Conservation (phyloP, 345 rosid genomes). For the Mercurialis annua region DNA sequence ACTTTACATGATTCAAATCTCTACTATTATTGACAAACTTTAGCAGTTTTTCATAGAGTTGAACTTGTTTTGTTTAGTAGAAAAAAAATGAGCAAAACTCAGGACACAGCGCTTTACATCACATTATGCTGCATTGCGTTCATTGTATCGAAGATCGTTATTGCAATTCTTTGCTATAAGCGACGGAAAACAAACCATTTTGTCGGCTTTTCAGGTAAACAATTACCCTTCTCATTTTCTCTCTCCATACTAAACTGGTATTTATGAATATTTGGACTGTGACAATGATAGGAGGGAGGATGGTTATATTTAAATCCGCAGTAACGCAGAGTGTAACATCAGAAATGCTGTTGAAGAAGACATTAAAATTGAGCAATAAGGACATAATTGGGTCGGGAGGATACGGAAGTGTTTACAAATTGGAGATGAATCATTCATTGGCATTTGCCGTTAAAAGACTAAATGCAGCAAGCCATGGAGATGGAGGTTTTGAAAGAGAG, state of each 20-base stretch:
- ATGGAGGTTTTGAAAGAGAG: slow-evolving; percentile 71
- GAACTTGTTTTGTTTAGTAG: too few species aligned
- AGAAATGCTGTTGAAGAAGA: slow-evolving; percentile 54
- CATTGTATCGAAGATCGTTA: slow-evolving; percentile 54
- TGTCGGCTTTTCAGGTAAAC: slow-evolving; percentile 52
- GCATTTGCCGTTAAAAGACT: slow-evolving; percentile 80
- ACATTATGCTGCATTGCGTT: slow-evolving; percentile 58
- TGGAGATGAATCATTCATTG: slow-evolving; percentile 46
- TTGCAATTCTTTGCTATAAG: slow-evolving; percentile 60
- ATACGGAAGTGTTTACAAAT: slow-evolving; percentile 66
- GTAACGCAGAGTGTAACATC: slow-evolving; percentile 47
- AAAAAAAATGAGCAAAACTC: slow-evolving; percentile 55
- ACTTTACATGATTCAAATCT: too few species aligned
- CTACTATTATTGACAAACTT: too few species aligned
- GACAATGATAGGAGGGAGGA: slow-evolving; percentile 54
- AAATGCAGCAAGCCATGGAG: slow-evolving; percentile 59
- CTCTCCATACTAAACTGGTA: not conserved
- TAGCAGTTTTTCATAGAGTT: too few species aligned
- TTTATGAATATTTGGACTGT: not conserved
- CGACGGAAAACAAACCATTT: slow-evolving; percentile 57
- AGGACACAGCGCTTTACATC: slow-evolving; percentile 49
- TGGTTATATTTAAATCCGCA: slow-evolving; percentile 74
- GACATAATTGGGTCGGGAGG: slow-evolving; percentile 86
- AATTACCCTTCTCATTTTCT: not conserved
- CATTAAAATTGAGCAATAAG: slow-evolving; percentile 55